These are phyloP conservation scores for Amoebophrya sp. DNA, from an alignment of 169 alveolate genomes.

Conservation along the genomic window DNA sequence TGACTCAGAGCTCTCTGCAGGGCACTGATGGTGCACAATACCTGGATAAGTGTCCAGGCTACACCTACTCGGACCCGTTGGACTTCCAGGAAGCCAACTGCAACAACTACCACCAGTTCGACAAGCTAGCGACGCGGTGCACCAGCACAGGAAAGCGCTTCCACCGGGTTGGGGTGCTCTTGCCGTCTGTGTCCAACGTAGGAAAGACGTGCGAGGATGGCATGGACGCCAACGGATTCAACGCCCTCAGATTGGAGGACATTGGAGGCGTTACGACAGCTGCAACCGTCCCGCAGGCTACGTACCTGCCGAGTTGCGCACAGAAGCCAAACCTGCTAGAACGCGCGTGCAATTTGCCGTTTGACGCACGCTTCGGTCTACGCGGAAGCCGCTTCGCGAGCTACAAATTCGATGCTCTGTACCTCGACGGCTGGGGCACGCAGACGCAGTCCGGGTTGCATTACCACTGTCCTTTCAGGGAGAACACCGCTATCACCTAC, in stretches of 20 bases:
- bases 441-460: background rate
- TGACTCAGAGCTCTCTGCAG: background rate
- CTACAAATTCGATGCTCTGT: background rate
- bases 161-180: background rate
- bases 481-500: background rate
- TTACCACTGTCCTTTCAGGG: background rate
- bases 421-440: background rate
- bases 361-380: background rate
- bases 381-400: background rate
- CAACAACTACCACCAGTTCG: background rate
- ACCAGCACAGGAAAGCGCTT: background rate
- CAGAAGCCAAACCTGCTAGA: background rate
- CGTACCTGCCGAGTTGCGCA: background rate
- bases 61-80: background rate
- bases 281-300: background rate
- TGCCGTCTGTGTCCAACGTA: background rate
- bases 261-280: background rate
- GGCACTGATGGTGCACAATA: background rate
- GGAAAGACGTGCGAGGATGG: slow-evolving; percentile 9
- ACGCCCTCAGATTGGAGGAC: background rate
- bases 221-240: background rate
- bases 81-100: background rate
- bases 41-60: background rate
- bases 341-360: background rate
- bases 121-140: background rate